Evolutionary conservation across 805 yeast species (phyloP).

Genomic region (Kluyveromyces wickerhamii): DNA sequence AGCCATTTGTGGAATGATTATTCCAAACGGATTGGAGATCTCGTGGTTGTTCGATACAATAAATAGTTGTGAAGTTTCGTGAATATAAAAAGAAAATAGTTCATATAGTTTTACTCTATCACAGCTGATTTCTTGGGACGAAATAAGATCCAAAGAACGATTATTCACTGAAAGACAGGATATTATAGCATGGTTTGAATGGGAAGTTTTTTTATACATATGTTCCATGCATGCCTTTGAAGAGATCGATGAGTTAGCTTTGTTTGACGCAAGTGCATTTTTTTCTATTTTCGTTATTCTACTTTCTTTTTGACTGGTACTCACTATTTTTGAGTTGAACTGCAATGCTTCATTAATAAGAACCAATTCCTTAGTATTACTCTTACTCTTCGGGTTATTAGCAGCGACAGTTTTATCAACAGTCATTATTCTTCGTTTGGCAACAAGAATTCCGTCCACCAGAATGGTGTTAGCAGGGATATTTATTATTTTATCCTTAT

Average conservation of each 20-base stretch:
- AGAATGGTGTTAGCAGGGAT: constrained; percentile 9
- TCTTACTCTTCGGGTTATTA: no score
- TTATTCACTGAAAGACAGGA: no score
- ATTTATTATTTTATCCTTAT: constrained; percentile 6
- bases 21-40: constrained; percentile 50
- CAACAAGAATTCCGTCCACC: constrained; percentile 9
- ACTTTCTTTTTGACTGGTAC: no score
- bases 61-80: constrained; percentile 7
- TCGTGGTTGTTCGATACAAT: not conserved
- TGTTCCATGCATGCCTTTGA: no score
- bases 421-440: constrained; percentile 5
- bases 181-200: no score
- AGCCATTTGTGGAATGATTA: constrained; percentile 61
- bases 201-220: no score
- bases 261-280: no score
- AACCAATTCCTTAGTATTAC: not conserved
- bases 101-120: not conserved
- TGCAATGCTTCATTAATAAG: not conserved
- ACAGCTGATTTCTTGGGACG: no score
- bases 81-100: constrained; percentile 8
- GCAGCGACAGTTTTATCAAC: no score
- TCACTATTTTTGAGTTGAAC: not conserved
- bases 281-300: no score
- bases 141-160: no score
- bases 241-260: no score